phyloP scores from a whole-genome alignment of 495 filamentous ascomycete species.

The Tuber aestivum region DNA sequence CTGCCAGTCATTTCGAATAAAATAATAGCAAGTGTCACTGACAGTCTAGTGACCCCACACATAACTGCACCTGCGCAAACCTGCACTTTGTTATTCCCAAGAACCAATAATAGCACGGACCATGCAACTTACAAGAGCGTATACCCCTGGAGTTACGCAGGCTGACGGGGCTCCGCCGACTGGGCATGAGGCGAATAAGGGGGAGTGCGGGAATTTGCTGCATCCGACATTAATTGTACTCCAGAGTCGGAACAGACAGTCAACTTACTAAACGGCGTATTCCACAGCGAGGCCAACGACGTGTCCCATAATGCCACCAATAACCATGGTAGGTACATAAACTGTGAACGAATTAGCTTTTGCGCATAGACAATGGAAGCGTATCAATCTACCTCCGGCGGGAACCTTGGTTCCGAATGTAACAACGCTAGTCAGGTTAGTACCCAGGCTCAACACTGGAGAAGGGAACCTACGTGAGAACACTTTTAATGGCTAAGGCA shows the following conservation, averaged over 20 bases:
- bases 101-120: not conserved
- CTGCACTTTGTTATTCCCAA: slow-evolving; percentile 17
- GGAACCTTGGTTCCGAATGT: slow-evolving; percentile 65
- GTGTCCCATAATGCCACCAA: slow-evolving; percentile 86
- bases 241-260: not conserved
- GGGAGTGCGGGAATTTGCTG: slow-evolving; percentile 58
- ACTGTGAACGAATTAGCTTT: slow-evolving; percentile 27
- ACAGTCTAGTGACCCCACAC: slow-evolving; percentile 92
- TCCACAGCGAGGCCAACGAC: slow-evolving; percentile 83
- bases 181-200: slow-evolving; percentile 68
- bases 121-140: slow-evolving; percentile 58
- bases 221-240: slow-evolving; percentile 7
- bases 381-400: slow-evolving; percentile 53
- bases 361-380: not conserved
- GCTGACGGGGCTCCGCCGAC: slow-evolving; percentile 60
- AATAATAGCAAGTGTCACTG: slow-evolving; percentile 90
- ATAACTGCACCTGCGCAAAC: slow-evolving; percentile 91
- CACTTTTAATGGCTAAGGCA: slow-evolving; percentile 83
- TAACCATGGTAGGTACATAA: slow-evolving; percentile 83
- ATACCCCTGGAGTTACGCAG: slow-evolving; percentile 94
- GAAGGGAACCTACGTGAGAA: slow-evolving; percentile 56
- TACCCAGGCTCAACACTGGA: slow-evolving; percentile 9
- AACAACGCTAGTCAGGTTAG: slow-evolving; percentile 35
- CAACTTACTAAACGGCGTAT: slow-evolving; percentile 55
- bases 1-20: slow-evolving; percentile 93